Base-by-base conservation (phyloP, 257 asterid species). In the Solanum piurae region DNA sequence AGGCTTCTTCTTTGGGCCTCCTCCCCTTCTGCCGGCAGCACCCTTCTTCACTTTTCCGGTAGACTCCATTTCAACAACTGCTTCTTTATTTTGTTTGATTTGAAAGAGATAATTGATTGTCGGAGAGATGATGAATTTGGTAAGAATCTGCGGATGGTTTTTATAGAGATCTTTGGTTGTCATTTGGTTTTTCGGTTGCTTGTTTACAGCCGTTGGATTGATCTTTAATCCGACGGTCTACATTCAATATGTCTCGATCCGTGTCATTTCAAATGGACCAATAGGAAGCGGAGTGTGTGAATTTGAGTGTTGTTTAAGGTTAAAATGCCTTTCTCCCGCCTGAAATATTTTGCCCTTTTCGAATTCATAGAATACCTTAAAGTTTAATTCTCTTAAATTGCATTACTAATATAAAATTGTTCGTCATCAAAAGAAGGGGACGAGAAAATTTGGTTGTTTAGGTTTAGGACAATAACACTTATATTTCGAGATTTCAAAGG, bases 1-100 rank as follows among this genome's bases (percentile, higher is more conserved):
- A 1, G 94, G 87, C 91, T 90, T 89, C 92, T 90, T 92, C 92
- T 90, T 92, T 4, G 92, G 90, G 58, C 92, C 94, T 20, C 92
- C 92, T 7, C 86, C 92, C 21, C 89, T 90, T 85, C 94, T 89
- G 18, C 94, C 91, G 27, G 88, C 94, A 9, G 91, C 94, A 11
- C 92, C 94, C 40, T 92, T 92, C 90, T 89, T 91, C 74, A 52
- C 86, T 80, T 89, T 88, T 55, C 91, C 93, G 64, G 34, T 49
- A 4, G 89, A 11, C 11, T 89, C 91, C 89, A 88, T 89, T 5
- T 34, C 7, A 80, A 64, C 0, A 13, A 14, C 0, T 0, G 5
- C n/a, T 55, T 55, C 62, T 46, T 49, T 27, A 3, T 1, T 69
- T 69, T 29, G 2, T 4, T 71, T 14, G 66, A 12, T 4, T 71